Conservation (phyloP, 73 alveolate species). For the Paramecium octaurelia region DNA sequence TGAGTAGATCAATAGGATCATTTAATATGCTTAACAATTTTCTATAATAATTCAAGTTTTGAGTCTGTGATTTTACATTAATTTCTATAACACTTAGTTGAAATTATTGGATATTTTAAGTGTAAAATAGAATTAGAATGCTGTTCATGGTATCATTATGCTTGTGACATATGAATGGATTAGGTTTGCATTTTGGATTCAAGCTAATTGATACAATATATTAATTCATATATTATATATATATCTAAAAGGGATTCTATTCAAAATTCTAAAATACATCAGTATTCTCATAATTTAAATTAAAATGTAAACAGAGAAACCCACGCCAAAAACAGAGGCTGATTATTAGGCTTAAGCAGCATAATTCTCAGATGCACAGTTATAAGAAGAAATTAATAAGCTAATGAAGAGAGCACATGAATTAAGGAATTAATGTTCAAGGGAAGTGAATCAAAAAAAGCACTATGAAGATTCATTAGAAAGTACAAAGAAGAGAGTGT, state of each 20-base stretch:
- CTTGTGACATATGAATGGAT: too few species aligned
- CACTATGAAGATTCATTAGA: not conserved
- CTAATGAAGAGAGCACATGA: not conserved
- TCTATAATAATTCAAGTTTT: too few species aligned
- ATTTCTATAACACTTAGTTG: too few species aligned
- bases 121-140: too few species aligned
- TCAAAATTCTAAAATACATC: not conserved
- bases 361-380: not conserved
- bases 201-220: too few species aligned
- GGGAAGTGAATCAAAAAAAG: not conserved
- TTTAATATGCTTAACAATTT: too few species aligned
- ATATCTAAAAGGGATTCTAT: not conserved
- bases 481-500: constrained; percentile 27
- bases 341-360: not conserved
- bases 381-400: not conserved
- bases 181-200: too few species aligned
- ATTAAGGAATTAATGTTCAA: not conserved
- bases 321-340: not conserved
- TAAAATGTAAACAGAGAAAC: constrained; percentile 18
- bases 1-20: too few species aligned
- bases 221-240: too few species aligned
- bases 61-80: too few species aligned
- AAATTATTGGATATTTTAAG: too few species aligned
- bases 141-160: too few species aligned
- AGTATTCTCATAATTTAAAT: not conserved